Percentiles rank a stretch among this genome's conserved stretches.
Conservation (phyloP, 1,284 basidiomycete species). For the Mycosarcoma mackinlayi region DNA sequence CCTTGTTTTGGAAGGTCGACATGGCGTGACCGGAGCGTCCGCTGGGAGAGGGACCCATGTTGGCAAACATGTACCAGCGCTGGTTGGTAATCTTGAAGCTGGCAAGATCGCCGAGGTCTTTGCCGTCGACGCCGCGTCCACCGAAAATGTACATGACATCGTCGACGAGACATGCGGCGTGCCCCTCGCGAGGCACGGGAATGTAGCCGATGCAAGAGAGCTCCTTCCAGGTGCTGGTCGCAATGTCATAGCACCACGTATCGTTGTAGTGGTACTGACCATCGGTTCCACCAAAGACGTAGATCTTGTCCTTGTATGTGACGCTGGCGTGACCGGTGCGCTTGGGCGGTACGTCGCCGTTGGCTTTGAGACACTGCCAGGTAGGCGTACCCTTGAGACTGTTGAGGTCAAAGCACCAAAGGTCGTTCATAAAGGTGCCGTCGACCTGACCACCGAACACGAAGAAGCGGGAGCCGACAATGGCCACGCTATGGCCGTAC, state of each 20-base stretch:
- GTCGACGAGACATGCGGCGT: conserved; percentile 94
- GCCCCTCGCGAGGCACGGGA: conserved; percentile 94
- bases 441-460: conserved; percentile 98
- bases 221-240: conserved; percentile 86
- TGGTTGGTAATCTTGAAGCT: conserved; percentile 88
- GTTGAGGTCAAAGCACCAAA: conserved; percentile 92
- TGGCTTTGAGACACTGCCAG: conserved; percentile 80
- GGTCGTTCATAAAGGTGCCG: conserved; percentile 84
- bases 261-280: conserved; percentile 99
- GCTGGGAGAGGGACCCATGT: conserved; percentile 94
- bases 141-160: conserved; percentile 99
- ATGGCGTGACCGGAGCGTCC: conserved; percentile 94
- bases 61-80: conserved; percentile 98
- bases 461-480: conserved; percentile 90
- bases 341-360: conserved; percentile 78
- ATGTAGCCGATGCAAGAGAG: conserved; percentile 97
- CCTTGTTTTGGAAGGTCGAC: conserved; percentile 86
- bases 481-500: conserved; percentile 94
- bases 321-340: conserved; percentile 94
- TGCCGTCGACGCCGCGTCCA: conserved; percentile 94
- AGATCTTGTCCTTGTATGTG: conserved; percentile 83
- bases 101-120: conserved; percentile 92
- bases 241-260: conserved; percentile 94
- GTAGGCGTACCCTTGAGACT: conserved; percentile 65
- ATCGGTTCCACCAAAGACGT: conserved; percentile 95